Percentiles rank a stretch among this genome's conserved stretches.
Conservation (phyloP, 495 filamentous ascomycete genomes). For the Penicillium canariense region DNA sequence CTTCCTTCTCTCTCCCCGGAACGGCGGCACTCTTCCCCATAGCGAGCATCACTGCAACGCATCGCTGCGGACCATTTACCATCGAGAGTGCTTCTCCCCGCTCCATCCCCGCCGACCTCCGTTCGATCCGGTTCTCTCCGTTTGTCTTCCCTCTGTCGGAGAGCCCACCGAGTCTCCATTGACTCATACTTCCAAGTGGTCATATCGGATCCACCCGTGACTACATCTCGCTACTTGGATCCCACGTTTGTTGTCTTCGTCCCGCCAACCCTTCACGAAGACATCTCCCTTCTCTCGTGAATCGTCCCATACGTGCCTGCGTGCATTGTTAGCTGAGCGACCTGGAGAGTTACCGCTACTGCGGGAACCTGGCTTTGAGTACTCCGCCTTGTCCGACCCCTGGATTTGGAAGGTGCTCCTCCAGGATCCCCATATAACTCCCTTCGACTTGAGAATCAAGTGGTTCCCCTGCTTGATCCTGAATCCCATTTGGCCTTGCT, state of each 20-base stretch:
- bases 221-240: slow-evolving; percentile 3
- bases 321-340: slow-evolving; percentile 23
- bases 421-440: slow-evolving; percentile 27
- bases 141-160: not conserved
- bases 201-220: not conserved
- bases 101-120: not conserved
- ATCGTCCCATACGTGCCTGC: slow-evolving; percentile 20
- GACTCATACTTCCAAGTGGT: slow-evolving; percentile 1
- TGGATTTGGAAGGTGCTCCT: slow-evolving; percentile 39
- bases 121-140: not conserved
- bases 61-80: slow-evolving; percentile 1
- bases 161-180: not conserved
- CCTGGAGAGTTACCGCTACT: slow-evolving; percentile 30
- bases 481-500: slow-evolving; percentile 6
- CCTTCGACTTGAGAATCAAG: slow-evolving; percentile 4
- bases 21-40: slow-evolving; percentile 9
- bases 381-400: slow-evolving; percentile 35
- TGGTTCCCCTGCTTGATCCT: slow-evolving; percentile 12
- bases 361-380: slow-evolving; percentile 41
- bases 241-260: slow-evolving; percentile 9
- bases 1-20: slow-evolving; percentile 4
- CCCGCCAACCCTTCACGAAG: slow-evolving; percentile 9
- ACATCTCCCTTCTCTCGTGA: slow-evolving; percentile 2
- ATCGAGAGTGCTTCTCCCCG: slow-evolving; percentile 8
- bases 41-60: slow-evolving; percentile 15